Evolutionary conservation across 805 yeast genomes (phyloP), one percentile per base, ranked within the genome.

Genomic region (Debaryomyces prosopidis): DNA sequence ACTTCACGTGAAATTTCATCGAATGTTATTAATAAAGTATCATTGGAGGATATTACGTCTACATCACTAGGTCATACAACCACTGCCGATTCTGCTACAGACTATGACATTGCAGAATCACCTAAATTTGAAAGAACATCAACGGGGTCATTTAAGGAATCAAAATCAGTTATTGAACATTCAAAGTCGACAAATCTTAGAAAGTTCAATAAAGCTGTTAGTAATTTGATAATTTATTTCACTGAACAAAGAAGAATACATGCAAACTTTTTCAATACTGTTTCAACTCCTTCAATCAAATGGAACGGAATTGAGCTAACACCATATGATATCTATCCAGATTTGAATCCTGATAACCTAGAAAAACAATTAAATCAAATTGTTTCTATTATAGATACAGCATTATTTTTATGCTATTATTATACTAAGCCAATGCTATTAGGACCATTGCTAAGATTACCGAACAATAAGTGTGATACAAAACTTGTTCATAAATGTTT

Each of bases 391-490:
- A 78, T 94, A 2, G 99, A 92, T 58, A 86, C 96, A 0, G 75
- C 89, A 1, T 70, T 94, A 15, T 89, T 92, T 55, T 72, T 80
- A 42, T 80, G 94, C 48, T 92, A 94, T 59, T 70, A 82, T 46
- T 59, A 81, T n/a, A 79, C 80, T 26, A 80, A 81, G 44, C 87
- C 88, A 0, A 77, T 85, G 49, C 72, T 92, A 60, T 77, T 92
- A 11, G 96, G 92, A 0, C 94, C 98, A 0, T 77, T 92, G 16
- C 72, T 92, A 4, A 73, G 98, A 40, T 75, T 89, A 1, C 76
- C 77, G 0, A 78, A 80, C 20, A 94, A 91, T 61, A 71, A 74
- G 52, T 89, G 97, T 67, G 84, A 85, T 54, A 75, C 84, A 4
- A 68, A 71, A 1, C 72, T 80, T 2, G 96, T 89, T 1, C 79